Evolutionary conservation across 2,329 filamentous ascomycete species (phyloP).

Genomic region (Raffaelea ambrosiae): DNA sequence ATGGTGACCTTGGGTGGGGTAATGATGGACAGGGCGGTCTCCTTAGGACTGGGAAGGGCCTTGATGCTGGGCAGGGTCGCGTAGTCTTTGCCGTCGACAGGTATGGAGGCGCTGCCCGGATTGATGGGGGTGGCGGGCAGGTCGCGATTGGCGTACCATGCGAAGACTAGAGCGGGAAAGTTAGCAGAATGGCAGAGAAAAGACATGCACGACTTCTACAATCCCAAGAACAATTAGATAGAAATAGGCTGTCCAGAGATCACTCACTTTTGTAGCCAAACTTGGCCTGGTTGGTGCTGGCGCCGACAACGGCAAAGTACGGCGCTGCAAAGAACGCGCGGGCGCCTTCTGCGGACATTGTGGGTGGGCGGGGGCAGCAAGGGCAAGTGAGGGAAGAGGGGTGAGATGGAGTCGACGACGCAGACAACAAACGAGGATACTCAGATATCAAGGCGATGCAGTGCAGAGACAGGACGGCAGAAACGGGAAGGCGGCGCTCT

Average conservation of each 20-base stretch:
- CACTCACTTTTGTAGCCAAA: conserved; percentile 76
- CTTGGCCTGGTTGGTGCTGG: conserved; percentile 74
- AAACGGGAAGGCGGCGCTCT: too few relatives aligned
- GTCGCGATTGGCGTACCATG: conserved; percentile 74
- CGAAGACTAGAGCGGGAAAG: conserved; percentile 56
- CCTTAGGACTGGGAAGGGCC: conserved; percentile 53
- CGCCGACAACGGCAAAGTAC: conserved; percentile 81
- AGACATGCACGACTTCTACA: not conserved
- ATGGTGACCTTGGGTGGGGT: conserved; percentile 75
- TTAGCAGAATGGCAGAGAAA: not conserved
- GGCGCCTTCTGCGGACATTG: conserved; percentile 61
- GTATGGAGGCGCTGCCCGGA: conserved; percentile 57
- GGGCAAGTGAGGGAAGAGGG: too few relatives aligned
- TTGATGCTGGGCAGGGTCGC: conserved; percentile 57
- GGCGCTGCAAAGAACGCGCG: conserved; percentile 72
- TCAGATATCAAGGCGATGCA: too few relatives aligned
- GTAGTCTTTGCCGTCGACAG: conserved; percentile 49
- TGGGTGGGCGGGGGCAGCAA: conserved; percentile 10
- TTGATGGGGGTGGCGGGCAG: conserved; percentile 80
- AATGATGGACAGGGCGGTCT: conserved; percentile 76
- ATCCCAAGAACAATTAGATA: not conserved
- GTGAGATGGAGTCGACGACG: too few relatives aligned
- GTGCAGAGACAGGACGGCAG: too few relatives aligned
- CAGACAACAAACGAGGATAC: too few relatives aligned
- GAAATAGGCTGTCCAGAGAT: not conserved